Base-by-base conservation (phyloP, 345 rosid species). In the Bruguiera sexangula region DNA sequence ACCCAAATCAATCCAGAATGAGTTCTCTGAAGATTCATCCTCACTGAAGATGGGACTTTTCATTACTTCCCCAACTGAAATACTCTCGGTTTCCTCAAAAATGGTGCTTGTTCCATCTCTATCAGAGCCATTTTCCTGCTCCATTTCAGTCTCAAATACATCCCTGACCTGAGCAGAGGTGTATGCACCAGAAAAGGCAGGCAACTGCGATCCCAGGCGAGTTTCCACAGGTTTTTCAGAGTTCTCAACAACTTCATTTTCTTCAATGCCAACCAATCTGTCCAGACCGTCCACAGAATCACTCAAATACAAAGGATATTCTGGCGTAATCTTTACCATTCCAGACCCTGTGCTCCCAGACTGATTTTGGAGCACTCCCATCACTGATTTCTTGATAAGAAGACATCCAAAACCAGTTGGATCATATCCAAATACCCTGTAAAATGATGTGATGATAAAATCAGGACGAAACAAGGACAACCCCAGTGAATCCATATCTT, bases 351-450 rank as follows among this genome's bases (percentile, higher is more conserved):
- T 90, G 62, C 82, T 82, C 51, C 99, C 99, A 8, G 91, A 89
- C 54, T 90, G 98, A 78, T 83, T 92, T 80, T 96, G 99, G 71
- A 96, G 90, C 83, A 81, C 84, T 77, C 91, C 92, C 88, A 96
- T 92, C 63, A 96, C 96, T 16, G 99, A 96, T 83, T 96, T 96
- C 73, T 96, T 96, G 61, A 96, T 92, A 63, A 96, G 83, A 68
- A 96, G 93, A 83, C 99, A 96, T 13, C 99, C 99, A 76, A 96
- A 96, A 36, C 99, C 99, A 71, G 97, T 96, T 29, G 99, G 99
- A 64, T 96, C 99, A 78, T 73, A 78, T 58, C 99, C 99, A 77
- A 96, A 96, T n/a, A 96, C 99, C 71, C 98, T 85, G 70, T 90
- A 96, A 80, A 96, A 96, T 21, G 99, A 96, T 9, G 99, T 96